Evolutionary conservation across 1,284 basidiomycete genomes (phyloP).

Genomic region (Malassezia caprae): DNA sequence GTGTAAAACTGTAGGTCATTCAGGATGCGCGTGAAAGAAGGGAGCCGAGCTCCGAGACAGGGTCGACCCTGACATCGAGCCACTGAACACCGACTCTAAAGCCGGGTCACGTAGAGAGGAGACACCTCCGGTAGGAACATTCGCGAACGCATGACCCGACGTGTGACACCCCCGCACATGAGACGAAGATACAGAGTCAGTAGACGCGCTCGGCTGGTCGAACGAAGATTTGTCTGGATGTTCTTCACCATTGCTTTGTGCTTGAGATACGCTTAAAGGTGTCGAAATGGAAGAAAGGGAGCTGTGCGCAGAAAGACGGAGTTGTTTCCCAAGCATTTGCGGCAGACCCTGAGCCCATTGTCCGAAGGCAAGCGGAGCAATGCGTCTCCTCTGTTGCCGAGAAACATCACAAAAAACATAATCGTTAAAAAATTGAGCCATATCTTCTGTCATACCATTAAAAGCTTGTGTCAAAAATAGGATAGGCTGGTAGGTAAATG

Average conservation of each 20-base stretch:
- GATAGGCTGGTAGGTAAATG: conserved; percentile 68
- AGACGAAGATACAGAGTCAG: not conserved
- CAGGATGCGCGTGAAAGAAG: not conserved
- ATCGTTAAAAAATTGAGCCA: conserved; percentile 74
- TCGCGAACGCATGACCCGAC: not conserved
- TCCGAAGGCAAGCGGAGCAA: conserved; percentile 7
- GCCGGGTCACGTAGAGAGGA: not conserved
- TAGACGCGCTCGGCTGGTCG: not conserved
- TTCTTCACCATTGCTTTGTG: not conserved
- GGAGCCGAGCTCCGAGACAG: not conserved
- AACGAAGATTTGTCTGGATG: not conserved
- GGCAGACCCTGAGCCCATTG: conserved; percentile 7
- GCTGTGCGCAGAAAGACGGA: not conserved
- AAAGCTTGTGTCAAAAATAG: conserved; percentile 81
- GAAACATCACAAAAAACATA: conserved; percentile 73
- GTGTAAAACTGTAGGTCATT: not conserved
- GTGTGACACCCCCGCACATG: not conserved
- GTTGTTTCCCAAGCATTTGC: not conserved
- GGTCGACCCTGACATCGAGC: not conserved
- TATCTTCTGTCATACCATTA: conserved; percentile 74
- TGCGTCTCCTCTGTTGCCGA: not conserved
- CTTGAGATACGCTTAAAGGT: not conserved
- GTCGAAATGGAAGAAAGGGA: not conserved
- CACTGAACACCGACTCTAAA: not conserved
- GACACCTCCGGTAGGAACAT: not conserved